These are phyloP conservation scores for Curvularia lunata DNA, from an alignment of 2,329 filamentous ascomycete genomes.

Conservation along the genomic window DNA sequence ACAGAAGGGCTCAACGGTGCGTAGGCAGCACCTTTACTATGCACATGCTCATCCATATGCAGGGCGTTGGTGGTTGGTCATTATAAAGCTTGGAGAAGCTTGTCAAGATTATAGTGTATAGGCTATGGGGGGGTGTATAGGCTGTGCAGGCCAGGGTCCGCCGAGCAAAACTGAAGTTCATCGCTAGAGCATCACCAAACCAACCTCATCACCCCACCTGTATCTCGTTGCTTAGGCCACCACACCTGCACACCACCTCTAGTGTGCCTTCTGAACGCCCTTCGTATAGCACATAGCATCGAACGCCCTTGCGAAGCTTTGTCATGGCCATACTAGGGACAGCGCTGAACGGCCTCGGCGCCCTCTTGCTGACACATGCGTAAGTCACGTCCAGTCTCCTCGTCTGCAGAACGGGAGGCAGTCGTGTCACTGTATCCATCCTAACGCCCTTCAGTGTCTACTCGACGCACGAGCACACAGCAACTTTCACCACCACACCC, in stretches of 20 bases:
- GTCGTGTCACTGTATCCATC: background rate
- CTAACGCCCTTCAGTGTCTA: slow-evolving; percentile 73
- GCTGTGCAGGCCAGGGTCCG: slow-evolving; percentile 1
- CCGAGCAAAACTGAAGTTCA: slow-evolving; percentile 22
- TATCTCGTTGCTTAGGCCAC: background rate
- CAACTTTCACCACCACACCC: slow-evolving; percentile 63
- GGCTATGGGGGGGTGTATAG: background rate
- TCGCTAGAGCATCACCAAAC: slow-evolving; percentile 17
- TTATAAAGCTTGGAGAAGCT: background rate
- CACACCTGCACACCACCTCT: background rate
- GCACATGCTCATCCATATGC: background rate
- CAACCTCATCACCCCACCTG: slow-evolving; percentile 2
- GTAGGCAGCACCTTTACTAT: background rate
- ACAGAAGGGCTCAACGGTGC: background rate
- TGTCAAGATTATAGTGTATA: background rate
- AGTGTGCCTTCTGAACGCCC: background rate
- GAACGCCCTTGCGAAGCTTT: slow-evolving; percentile 4
- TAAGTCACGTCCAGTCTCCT: slow-evolving; percentile 58
- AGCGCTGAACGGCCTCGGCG: slow-evolving; percentile 73
- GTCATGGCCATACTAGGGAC: slow-evolving; percentile 75
- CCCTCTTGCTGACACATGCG: slow-evolving; percentile 85
- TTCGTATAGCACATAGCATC: background rate
- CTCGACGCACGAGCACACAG: slow-evolving; percentile 90
- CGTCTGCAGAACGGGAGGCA: background rate
- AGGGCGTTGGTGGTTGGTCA: background rate